Conservation (phyloP, 495 filamentous ascomycete species). For the Corynascus novoguineensis region DNA sequence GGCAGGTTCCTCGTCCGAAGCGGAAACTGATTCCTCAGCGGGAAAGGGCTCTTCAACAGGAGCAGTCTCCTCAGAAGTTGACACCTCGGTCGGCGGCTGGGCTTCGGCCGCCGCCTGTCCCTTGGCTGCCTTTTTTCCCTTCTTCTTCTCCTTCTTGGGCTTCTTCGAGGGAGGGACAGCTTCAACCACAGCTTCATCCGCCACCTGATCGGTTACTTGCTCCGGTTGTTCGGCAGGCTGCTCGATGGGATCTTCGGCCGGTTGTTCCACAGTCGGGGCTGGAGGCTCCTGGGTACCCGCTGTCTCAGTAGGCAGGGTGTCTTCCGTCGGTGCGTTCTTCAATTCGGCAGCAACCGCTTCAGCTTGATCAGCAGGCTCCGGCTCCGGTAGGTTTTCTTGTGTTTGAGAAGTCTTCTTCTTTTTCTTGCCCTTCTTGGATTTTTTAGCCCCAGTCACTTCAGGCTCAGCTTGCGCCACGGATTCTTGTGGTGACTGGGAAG, state of each 20-base stretch:
- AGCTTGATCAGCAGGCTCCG: not conserved
- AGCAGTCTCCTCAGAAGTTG: not conserved
- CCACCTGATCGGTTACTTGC: too few species aligned
- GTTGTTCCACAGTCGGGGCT: not conserved
- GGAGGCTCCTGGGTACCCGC: not conserved
- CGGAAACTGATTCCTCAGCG: not conserved
- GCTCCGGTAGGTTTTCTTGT: not conserved
- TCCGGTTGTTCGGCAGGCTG: conserved; percentile 3
- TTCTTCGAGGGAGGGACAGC: conserved; percentile 14
- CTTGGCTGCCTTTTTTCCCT: conserved; percentile 21
- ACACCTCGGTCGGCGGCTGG: not conserved
- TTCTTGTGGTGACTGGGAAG: not conserved
- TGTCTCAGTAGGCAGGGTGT: not conserved
- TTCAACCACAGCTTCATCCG: too few species aligned
- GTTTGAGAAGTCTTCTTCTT: conserved; percentile 17
- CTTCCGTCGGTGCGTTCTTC: not conserved
- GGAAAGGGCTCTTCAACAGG: not conserved
- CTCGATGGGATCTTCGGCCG: not conserved
- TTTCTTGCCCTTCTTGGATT: conserved; percentile 29
- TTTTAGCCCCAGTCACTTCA: conserved; percentile 15
- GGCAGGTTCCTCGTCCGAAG: not conserved
- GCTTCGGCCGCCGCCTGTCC: conserved; percentile 12
- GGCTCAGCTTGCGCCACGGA: not conserved
- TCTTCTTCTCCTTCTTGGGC: conserved; percentile 25
- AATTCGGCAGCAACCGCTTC: conserved; percentile 1